phyloP scores from a whole-genome alignment of 176 grass and related monocot species.

The Avena insularis region DNA sequence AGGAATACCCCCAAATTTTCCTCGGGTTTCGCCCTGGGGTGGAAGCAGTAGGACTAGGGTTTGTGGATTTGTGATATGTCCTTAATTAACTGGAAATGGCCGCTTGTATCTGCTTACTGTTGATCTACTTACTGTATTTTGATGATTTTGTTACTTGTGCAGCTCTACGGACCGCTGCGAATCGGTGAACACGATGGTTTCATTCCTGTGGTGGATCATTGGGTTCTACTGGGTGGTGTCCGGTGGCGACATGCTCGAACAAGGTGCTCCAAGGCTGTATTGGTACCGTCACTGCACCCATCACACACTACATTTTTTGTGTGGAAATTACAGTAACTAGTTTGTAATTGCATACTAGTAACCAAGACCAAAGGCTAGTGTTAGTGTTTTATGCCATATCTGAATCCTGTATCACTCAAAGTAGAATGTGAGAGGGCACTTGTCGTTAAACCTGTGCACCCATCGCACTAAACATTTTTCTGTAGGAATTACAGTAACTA shows the following conservation, averaged over 20 bases:
- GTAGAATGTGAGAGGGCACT: too few species aligned
- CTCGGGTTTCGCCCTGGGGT: neutral
- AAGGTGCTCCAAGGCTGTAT: conserved; percentile 82
- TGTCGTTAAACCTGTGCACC: neutral
- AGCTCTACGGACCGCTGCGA: conserved; percentile 75
- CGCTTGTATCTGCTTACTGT: neutral
- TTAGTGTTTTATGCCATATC: too few species aligned
- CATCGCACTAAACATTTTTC: neutral
- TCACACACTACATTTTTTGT: neutral
- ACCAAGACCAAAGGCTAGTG: too few species aligned
- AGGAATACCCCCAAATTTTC: conserved; percentile 13
- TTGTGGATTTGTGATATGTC: conserved; percentile 38
- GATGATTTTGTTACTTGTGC: conserved; percentile 33
- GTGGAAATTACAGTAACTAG: neutral
- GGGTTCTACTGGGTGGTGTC: conserved; percentile 95
- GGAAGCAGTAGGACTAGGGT: conserved; percentile 28
- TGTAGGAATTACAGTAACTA: neutral
- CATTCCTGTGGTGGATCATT: conserved; percentile 96
- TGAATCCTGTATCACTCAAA: too few species aligned
- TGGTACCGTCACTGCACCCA: conserved; percentile 60
- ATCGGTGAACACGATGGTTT: conserved; percentile 78
- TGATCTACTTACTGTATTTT: neutral
- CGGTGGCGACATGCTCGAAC: conserved; percentile 67
- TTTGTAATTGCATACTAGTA: too few species aligned
- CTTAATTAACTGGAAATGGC: neutral